These are phyloP conservation scores for Trichosporon asahii DNA, from an alignment of 1,284 basidiomycete genomes.

Conservation along the genomic window DNA sequence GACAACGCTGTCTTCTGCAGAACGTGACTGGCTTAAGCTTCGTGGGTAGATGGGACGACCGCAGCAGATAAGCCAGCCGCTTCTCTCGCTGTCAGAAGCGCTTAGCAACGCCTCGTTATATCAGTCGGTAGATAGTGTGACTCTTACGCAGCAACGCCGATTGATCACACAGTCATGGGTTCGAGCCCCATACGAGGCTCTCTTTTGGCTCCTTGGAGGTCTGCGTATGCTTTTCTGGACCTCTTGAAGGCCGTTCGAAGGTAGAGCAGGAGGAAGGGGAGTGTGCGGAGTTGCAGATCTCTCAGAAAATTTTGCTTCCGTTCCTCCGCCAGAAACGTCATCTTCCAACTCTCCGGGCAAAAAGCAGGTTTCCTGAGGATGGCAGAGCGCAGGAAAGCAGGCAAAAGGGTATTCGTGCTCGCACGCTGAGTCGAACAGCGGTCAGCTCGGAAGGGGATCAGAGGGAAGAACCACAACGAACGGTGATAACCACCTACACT, in stretches of 20 bases:
- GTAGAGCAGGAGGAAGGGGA: not conserved
- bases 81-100: not conserved
- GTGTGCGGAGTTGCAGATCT: not conserved
- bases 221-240: not conserved
- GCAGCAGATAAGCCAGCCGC: not conserved
- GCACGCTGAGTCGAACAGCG: conserved; percentile 11
- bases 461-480: too few relatives aligned
- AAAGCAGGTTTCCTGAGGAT: too few relatives aligned
- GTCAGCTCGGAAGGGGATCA: not conserved
- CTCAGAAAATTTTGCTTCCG: not conserved
- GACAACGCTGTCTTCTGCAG: too few relatives aligned
- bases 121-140: conserved; percentile 11
- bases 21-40: too few relatives aligned
- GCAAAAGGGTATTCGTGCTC: conserved; percentile 1
- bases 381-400: not conserved
- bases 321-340: not conserved
- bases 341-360: not conserved
- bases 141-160: conserved; percentile 3
- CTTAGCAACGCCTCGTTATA: conserved; percentile 6
- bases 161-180: conserved; percentile 11
- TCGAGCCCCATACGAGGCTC: conserved; percentile 11
- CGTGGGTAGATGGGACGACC: not conserved
- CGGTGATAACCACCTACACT: conserved; percentile 11
- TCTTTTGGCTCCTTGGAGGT: not conserved
- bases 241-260: not conserved